Evolutionary conservation across 768 basidiomycete genomes (phyloP).

Genomic region (Hygrophorus russula): DNA sequence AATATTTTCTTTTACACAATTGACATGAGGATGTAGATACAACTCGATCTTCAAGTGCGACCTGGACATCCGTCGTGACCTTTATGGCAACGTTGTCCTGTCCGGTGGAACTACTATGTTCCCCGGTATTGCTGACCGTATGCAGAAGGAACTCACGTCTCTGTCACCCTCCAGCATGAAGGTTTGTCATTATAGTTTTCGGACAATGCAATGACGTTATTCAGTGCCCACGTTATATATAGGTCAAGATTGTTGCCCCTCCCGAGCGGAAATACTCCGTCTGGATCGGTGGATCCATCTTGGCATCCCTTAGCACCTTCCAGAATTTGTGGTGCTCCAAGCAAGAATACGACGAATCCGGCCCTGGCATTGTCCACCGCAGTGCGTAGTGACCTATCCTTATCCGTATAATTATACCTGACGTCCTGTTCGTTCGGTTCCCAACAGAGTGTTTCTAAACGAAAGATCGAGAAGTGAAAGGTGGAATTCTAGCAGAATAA

Average conservation of each 20-base stretch:
- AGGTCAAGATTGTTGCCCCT: conserved; percentile 88
- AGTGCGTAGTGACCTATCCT: too few relatives aligned
- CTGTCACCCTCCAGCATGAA: conserved; percentile 86
- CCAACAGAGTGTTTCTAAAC: too few relatives aligned
- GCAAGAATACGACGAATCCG: conserved; percentile 85
- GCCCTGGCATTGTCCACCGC: conserved; percentile 72
- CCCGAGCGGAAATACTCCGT: conserved; percentile 94
- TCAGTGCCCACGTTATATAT: not conserved
- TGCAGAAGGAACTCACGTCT: conserved; percentile 87
- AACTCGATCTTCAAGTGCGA: conserved; percentile 87
- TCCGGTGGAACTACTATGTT: conserved; percentile 94
- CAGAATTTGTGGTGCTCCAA: conserved; percentile 94
- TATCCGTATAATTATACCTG: too few relatives aligned
- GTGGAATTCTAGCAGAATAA: too few relatives aligned
- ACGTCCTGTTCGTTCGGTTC: too few relatives aligned
- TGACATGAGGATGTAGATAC: conserved; percentile 31
- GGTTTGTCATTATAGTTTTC: conserved; percentile 21
- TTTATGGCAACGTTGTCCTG: conserved; percentile 76
- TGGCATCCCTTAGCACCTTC: conserved; percentile 90
- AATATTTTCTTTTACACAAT: conserved; percentile 12
- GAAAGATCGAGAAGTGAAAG: too few relatives aligned
- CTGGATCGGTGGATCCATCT: conserved; percentile 85
- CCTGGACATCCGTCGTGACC: conserved; percentile 73
- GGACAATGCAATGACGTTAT: conserved; percentile 1
- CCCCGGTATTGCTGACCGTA: conserved; percentile 91